phyloP scores from a whole-genome alignment of 2,329 filamentous ascomycete species.

The Fusarium continuum region DNA sequence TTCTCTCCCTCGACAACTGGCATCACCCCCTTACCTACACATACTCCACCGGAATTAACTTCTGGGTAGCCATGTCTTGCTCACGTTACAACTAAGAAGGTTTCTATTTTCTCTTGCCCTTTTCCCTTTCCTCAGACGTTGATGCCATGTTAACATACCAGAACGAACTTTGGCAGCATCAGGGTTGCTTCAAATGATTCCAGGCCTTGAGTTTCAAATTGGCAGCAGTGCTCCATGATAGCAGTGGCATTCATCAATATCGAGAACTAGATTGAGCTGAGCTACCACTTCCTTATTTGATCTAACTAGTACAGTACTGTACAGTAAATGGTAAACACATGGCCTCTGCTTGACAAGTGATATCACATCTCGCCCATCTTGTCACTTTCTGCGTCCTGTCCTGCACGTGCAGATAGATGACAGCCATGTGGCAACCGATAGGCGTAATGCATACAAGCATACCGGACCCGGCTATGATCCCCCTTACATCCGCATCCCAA shows the following conservation, averaged over 20 bases:
- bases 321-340: constrained; percentile 12
- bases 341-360: constrained; percentile 16
- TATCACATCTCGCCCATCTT: constrained; percentile 9
- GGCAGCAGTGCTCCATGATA: too few relatives aligned
- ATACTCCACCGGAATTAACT: constrained; percentile 19
- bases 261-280: background rate
- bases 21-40: constrained; percentile 20
- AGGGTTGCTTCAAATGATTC: background rate
- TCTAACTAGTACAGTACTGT: too few relatives aligned
- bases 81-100: constrained; percentile 7
- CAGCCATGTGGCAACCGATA: constrained; percentile 31
- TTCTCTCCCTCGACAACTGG: background rate
- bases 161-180: background rate
- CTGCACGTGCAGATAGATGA: background rate
- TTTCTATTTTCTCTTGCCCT: constrained; percentile 25
- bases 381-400: constrained; percentile 2
- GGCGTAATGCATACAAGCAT: background rate
- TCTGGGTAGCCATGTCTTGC: constrained; percentile 32
- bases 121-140: constrained; percentile 12
- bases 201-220: background rate
- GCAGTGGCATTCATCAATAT: too few relatives aligned
- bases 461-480: constrained; percentile 7
- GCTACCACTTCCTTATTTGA: background rate
- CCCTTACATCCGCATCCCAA: constrained; percentile 14
- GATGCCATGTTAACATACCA: constrained; percentile 31